Base-by-base conservation (phyloP, 805 yeast genomes). In the Ogataea methylovora region DNA sequence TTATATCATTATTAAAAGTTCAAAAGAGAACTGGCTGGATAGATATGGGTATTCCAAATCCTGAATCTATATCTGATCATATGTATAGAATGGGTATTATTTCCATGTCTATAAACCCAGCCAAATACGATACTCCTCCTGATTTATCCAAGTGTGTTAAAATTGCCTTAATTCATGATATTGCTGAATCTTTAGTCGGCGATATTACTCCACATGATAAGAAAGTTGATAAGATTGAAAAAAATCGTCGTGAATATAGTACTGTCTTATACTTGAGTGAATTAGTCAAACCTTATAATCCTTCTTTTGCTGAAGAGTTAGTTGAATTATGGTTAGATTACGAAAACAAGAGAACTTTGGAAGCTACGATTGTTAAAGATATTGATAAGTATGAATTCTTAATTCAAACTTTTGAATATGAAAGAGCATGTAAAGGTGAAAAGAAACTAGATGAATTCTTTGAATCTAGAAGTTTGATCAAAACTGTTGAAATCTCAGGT, bases 21-120 rank as follows among this genome's bases (percentile, higher is more conserved):
- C 90, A 85, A 51, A 77, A 71, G 45, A 71, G 98, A 54, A 90
- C 98, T 0, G 98, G 98, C 2, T 90, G 97, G 97, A 58, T 90
- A 15, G 90, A 86, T 52, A 76, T 74, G 49, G 70, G 73, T 9
- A 52, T 65, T 13, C 65, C 65, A 2, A 48, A 64, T 18, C 77
- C 79, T 3, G 84, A 86, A 57, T 73, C 83, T 33, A 86, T 87
- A 33, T 73, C 85, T n/a, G 97, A 88, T 58, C 97, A 90, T 57
- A 88, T 88, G 95, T 88, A 90, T 54, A 69, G 98, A 37, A 88
- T 90, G 96, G 76, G 86, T 5, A 64, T 88, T 15, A 75, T 86
- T 28, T 67, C 90, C 16, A 74, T 87, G 81, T 57, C 86, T 17
- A 69, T 85, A 28, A 73, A 74, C 14, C 46, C 40, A 11, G 40